A percentile compares a stretch with the other conserved stretches of the same genome.
Evolutionary conservation across 257 asterid genomes (phyloP).

Genomic region (Rubia yunnanensis): DNA sequence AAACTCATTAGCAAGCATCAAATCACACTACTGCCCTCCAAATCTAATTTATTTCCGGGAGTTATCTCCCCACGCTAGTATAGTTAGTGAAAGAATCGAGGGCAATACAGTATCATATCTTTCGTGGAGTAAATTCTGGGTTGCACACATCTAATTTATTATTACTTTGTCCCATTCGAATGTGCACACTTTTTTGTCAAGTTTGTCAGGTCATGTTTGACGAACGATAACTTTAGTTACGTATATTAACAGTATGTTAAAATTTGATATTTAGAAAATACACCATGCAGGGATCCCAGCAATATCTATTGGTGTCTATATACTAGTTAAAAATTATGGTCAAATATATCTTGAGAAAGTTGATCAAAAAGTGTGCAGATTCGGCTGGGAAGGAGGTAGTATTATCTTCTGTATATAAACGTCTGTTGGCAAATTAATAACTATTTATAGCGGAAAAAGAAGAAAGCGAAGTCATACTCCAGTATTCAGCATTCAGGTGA

Average conservation of each 20-base stretch:
- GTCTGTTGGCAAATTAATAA: background rate
- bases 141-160: background rate
- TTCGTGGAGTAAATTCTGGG: background rate
- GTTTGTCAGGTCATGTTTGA: too few relatives aligned
- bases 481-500: slow-evolving; percentile 1
- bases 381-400: too few relatives aligned
- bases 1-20: background rate
- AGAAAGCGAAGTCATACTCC: background rate
- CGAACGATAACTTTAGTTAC: too few relatives aligned
- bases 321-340: too few relatives aligned
- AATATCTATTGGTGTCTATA: too few relatives aligned
- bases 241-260: too few relatives aligned
- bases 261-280: too few relatives aligned
- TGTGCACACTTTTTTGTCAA: too few relatives aligned
- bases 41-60: background rate
- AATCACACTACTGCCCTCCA: background rate
- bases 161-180: too few relatives aligned
- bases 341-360: too few relatives aligned
- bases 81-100: background rate
- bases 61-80: background rate
- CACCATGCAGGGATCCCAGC: too few relatives aligned
- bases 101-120: background rate
- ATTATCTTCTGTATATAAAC: background rate
- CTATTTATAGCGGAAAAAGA: background rate
- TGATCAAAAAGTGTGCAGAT: too few relatives aligned